Base-by-base conservation (phyloP, 2,329 filamentous ascomycete species). In the Claviceps humidiphila region DNA sequence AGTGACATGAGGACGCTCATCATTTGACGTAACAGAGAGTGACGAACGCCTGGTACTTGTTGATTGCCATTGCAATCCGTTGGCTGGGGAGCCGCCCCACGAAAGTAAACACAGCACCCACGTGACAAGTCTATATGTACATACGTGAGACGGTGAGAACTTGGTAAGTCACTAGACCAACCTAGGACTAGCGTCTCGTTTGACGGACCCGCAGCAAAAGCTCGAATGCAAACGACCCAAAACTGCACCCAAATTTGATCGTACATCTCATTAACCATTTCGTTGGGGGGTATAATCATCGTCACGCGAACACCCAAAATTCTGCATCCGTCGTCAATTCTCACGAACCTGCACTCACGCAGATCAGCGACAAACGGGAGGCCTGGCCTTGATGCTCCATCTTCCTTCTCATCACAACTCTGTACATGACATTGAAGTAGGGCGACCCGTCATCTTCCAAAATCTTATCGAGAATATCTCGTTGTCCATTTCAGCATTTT, bases 31-130 rank as follows among this genome's bases (percentile, higher is more conserved):
- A 41, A 13, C 34, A 39, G 20, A 47, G 44, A 20, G 46, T 40
- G 41, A 50, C 26, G 30, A 34, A 8, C 4, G 38, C 13, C n/a
- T 11, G 5, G 26, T 8, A 17, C 22, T 16, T 24, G 30, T 34
- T 53, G 47, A 50, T 57, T 52, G 56, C 55, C 44, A 54, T 43
- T 24, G 49, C 57, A 40, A 26, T 22, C 14, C 55, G 63, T 65
- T 65, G 63, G 30, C 63, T 55, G 53, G 56, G 63, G 60, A 53
- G 55, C 49, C 53, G 44, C 46, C 56, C 53, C 54, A 47, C 47
- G 52, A 17, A 61, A 63, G 62, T 64, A 65, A 65, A 65, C 61
- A 65, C 55, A 51, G 20, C n/a, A 17, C 2, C 2, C 60, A 61
- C 59, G 60, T 61, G 59, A 61, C 49, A 22, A 24, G 6, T n/a